Evolutionary conservation across 1,284 basidiomycete species (phyloP).

Genomic region (Vanrija sp.): DNA sequence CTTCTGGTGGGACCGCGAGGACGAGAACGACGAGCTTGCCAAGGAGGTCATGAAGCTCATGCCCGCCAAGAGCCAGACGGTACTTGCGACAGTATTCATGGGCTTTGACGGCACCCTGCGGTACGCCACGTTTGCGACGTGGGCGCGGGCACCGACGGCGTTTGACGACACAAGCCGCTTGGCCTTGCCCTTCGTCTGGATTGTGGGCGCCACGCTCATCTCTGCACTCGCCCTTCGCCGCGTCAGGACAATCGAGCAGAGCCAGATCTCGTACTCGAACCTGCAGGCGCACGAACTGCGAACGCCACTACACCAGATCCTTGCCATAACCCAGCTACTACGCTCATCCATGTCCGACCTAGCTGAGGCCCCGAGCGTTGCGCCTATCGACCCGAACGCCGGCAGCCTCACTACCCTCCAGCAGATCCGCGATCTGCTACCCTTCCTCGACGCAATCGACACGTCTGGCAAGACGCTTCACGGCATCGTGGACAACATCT

Average conservation of each 20-base stretch:
- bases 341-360: conserved; percentile 39
- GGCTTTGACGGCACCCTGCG: conserved; percentile 30
- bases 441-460: conserved; percentile 45
- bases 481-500: conserved; percentile 46
- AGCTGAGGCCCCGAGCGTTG: conserved; percentile 19
- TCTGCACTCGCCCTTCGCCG: conserved; percentile 37
- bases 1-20: conserved; percentile 40
- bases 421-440: conserved; percentile 38
- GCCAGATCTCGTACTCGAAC: conserved; percentile 43
- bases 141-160: conserved; percentile 31
- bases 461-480: conserved; percentile 43
- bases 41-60: conserved; percentile 29
- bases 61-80: conserved; percentile 28
- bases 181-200: conserved; percentile 36
- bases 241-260: conserved; percentile 36
- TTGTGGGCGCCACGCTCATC: conserved; percentile 35
- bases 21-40: conserved; percentile 23
- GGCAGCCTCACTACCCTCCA: conserved; percentile 20
- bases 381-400: neutral
- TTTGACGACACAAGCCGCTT: conserved; percentile 32
- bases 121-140: conserved; percentile 35
- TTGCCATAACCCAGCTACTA: conserved; percentile 43
- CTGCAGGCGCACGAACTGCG: conserved; percentile 47
- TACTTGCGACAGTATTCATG: conserved; percentile 29
- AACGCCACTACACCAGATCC: conserved; percentile 47